Conservation (phyloP, 1,284 basidiomycete species). For the Cryptococcus sp. region DNA sequence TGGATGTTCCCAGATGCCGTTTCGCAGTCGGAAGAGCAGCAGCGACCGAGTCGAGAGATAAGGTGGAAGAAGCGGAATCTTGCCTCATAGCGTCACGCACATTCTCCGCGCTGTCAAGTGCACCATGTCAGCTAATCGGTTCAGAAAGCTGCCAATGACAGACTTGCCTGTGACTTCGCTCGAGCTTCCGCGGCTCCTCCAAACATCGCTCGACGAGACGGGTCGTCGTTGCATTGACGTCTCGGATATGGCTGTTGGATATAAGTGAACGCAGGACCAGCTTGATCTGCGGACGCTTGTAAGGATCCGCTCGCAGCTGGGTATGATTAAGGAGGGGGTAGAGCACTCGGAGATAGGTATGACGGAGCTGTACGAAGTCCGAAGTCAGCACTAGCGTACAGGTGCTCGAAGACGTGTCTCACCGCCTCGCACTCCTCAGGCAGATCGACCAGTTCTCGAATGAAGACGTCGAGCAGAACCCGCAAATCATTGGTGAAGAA, state of each 20-base stretch:
- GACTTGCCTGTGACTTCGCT: conserved; percentile 42
- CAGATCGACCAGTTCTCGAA: conserved; percentile 85
- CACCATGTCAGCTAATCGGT: not conserved
- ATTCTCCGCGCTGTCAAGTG: conserved; percentile 32
- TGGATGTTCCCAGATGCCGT: conserved; percentile 22
- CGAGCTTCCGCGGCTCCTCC: conserved; percentile 36
- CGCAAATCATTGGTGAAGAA: conserved; percentile 98
- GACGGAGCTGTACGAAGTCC: conserved; percentile 67
- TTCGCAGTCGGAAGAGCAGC: conserved; percentile 28
- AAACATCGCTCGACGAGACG: conserved; percentile 92
- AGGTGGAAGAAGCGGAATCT: conserved; percentile 30
- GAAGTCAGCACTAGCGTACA: conserved; percentile 2
- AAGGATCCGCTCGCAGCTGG: conserved; percentile 78
- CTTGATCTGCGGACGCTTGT: conserved; percentile 90
- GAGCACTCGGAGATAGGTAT: conserved; percentile 94
- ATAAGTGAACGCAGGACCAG: conserved; percentile 77
- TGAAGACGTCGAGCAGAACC: conserved; percentile 94
- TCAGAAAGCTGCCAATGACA: not conserved
- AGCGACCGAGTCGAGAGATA: conserved; percentile 40
- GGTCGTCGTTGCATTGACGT: conserved; percentile 80
- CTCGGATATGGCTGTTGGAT: conserved; percentile 72
- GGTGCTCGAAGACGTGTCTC: conserved; percentile 43
- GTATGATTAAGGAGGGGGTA: conserved; percentile 94
- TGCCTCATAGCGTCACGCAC: conserved; percentile 24
- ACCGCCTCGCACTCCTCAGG: conserved; percentile 93